Evolutionary conservation across 148 eudicot species (phyloP).

Genomic region (Heliosperma pusillum): DNA sequence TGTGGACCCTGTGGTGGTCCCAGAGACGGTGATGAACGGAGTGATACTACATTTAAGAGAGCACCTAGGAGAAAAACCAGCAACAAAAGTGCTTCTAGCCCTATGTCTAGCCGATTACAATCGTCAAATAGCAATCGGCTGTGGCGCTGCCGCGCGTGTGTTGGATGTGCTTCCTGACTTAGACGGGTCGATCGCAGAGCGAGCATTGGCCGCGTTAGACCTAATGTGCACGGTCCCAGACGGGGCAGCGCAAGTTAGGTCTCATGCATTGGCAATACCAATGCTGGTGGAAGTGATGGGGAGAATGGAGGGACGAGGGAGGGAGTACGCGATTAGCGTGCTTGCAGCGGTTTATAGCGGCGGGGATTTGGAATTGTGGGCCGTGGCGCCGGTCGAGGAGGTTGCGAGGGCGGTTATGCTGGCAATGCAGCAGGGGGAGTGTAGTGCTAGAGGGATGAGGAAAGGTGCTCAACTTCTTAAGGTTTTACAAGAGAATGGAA

Average conservation of each 20-base stretch:
- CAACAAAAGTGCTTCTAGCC: slow-evolving; percentile 69
- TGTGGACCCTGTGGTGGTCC: slow-evolving; percentile 45
- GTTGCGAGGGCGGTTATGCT: slow-evolving; percentile 82
- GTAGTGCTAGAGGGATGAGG: slow-evolving; percentile 75
- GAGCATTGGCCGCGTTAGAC: slow-evolving; percentile 80
- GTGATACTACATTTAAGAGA: slow-evolving; percentile 45
- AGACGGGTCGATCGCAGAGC: slow-evolving; percentile 63
- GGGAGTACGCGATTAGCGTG: slow-evolving; percentile 72
- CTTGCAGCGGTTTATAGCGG: slow-evolving; percentile 56
- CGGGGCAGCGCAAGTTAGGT: slow-evolving; percentile 72
- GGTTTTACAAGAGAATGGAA: slow-evolving; percentile 56
- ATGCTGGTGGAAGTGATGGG: slow-evolving; percentile 90
- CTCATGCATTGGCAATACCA: slow-evolving; percentile 83
- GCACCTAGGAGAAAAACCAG: slow-evolving; percentile 40
- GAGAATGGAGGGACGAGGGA: slow-evolving; percentile 65
- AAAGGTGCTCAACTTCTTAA: slow-evolving; percentile 80
- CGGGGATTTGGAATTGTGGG: slow-evolving; percentile 31
- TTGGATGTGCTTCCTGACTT: slow-evolving; percentile 72
- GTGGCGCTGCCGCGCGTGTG: slow-evolving; percentile 61
- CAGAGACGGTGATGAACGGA: slow-evolving; percentile 50
- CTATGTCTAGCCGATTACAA: slow-evolving; percentile 62
- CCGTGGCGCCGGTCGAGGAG: slow-evolving; percentile 70
- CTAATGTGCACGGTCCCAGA: slow-evolving; percentile 69
- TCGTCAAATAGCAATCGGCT: slow-evolving; percentile 71
- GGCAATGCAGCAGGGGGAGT: slow-evolving; percentile 76